Evolutionary conservation across 768 basidiomycete species (phyloP).

Genomic region (Termitomyces sp.): DNA sequence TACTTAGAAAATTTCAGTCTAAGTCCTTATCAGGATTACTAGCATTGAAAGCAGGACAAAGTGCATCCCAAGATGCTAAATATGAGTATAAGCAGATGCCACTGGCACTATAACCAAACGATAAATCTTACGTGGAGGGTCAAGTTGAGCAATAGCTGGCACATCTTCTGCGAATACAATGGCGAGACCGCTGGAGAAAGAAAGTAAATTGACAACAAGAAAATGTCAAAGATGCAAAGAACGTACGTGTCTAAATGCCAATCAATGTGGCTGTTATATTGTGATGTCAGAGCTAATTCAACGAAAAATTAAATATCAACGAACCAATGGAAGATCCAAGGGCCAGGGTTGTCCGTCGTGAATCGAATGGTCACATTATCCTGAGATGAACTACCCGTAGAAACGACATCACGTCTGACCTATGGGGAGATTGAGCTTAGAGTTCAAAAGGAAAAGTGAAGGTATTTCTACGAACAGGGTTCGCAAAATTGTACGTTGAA

Average conservation of each 20-base stretch:
- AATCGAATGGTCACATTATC: constrained; percentile 49
- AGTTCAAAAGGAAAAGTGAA: no score
- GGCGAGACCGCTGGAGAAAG: constrained; percentile 32
- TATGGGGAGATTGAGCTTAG: background rate
- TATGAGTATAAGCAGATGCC: background rate
- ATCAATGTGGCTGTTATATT: constrained; percentile 44
- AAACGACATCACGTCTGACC: constrained; percentile 33
- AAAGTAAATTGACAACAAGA: background rate
- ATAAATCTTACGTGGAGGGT: constrained; percentile 5
- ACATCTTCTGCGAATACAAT: constrained; percentile 41
- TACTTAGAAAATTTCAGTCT: background rate
- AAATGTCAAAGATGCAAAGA: background rate
- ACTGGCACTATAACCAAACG: background rate
- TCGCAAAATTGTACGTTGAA: constrained; percentile 27
- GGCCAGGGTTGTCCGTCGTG: constrained; percentile 49
- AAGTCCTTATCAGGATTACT: background rate
- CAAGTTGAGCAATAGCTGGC: background rate
- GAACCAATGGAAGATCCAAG: constrained; percentile 51
- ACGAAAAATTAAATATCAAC: constrained; percentile 3
- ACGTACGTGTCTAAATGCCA: constrained; percentile 44
- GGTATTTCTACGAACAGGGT: background rate
- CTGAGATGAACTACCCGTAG: constrained; percentile 25
- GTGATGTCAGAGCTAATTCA: background rate
- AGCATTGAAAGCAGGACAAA: constrained; percentile 32
- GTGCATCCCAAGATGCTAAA: constrained; percentile 31